phyloP scores from a whole-genome alignment of 2,329 filamentous ascomycete species.

The Xylaria sp. region DNA sequence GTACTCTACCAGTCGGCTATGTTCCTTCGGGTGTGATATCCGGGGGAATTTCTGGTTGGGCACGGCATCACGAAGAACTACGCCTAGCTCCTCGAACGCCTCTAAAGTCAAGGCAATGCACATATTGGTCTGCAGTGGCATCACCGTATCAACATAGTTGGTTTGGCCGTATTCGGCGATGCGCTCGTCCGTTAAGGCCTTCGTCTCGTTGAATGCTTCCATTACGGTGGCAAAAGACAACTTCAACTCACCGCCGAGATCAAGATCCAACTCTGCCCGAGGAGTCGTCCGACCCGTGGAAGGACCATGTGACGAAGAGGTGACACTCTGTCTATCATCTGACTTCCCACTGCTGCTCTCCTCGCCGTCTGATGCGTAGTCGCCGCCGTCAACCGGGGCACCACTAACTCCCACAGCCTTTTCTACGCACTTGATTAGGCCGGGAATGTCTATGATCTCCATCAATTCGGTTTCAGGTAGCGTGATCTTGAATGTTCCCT shows the following conservation, averaged over 20 bases:
- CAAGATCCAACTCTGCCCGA: conserved; percentile 4
- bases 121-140: conserved; percentile 43
- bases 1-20: conserved; percentile 48
- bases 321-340: conserved; percentile 16
- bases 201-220: conserved; percentile 47
- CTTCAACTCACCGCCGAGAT: conserved; percentile 19
- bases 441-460: conserved; percentile 21
- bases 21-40: conserved; percentile 45
- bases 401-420: conserved; percentile 13
- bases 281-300: conserved; percentile 15
- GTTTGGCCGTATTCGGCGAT: conserved; percentile 44
- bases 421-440: conserved; percentile 17
- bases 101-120: conserved; percentile 45
- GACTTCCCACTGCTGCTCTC: conserved; percentile 25
- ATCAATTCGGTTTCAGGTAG: conserved; percentile 22
- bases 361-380: conserved; percentile 18
- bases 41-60: conserved; percentile 45
- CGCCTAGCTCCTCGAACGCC: conserved; percentile 52
- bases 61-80: conserved; percentile 35
- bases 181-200: conserved; percentile 47
- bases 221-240: conserved; percentile 37
- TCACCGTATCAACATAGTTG: conserved; percentile 45
- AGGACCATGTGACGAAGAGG: conserved; percentile 17
- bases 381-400: conserved; percentile 4
- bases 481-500: conserved; percentile 49